Conservation (phyloP, 139 green algal species). For the Nannochloris sp. region DNA sequence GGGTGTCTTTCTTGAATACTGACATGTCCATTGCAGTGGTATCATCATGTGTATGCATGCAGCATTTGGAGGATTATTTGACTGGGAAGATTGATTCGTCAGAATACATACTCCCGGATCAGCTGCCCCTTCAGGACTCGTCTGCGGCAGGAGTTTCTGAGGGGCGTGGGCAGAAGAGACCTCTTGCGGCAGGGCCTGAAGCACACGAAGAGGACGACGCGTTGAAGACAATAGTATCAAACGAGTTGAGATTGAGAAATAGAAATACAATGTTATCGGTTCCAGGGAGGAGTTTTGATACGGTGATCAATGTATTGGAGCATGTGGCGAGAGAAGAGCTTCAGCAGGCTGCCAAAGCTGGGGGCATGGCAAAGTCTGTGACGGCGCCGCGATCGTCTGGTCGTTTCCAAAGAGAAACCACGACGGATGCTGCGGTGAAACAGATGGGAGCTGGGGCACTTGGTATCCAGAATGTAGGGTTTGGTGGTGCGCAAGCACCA, state of each 20-base stretch:
- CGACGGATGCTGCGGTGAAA: slow-evolving; percentile 22
- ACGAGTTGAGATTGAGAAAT: slow-evolving; percentile 34
- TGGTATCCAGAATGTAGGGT: slow-evolving; percentile 20
- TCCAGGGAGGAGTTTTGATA: slow-evolving; percentile 29
- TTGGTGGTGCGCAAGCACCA: slow-evolving; percentile 8
- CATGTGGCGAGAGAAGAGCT: slow-evolving; percentile 10
- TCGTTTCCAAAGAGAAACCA: slow-evolving; percentile 31
- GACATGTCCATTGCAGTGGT: not conserved
- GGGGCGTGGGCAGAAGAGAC: not conserved
- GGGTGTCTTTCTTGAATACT: not conserved
- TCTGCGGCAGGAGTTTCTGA: not conserved
- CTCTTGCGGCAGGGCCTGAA: not conserved
- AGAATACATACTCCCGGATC: slow-evolving; percentile 15
- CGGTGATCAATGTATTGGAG: slow-evolving; percentile 19
- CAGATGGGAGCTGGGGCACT: slow-evolving; percentile 26
- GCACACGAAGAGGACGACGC: slow-evolving; percentile 9
- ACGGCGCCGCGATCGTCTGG: slow-evolving; percentile 15
- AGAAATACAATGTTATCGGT: slow-evolving; percentile 46
- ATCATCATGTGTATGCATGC: not conserved
- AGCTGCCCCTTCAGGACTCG: slow-evolving; percentile 4
- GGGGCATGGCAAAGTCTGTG: not conserved
- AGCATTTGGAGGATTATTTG: slow-evolving; percentile 29
- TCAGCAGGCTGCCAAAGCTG: not conserved
- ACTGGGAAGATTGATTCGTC: slow-evolving; percentile 16
- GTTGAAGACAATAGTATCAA: slow-evolving; percentile 3